These are phyloP conservation scores for Tylopilus subfusipes DNA, from an alignment of 768 basidiomycete species.

Conservation along the genomic window DNA sequence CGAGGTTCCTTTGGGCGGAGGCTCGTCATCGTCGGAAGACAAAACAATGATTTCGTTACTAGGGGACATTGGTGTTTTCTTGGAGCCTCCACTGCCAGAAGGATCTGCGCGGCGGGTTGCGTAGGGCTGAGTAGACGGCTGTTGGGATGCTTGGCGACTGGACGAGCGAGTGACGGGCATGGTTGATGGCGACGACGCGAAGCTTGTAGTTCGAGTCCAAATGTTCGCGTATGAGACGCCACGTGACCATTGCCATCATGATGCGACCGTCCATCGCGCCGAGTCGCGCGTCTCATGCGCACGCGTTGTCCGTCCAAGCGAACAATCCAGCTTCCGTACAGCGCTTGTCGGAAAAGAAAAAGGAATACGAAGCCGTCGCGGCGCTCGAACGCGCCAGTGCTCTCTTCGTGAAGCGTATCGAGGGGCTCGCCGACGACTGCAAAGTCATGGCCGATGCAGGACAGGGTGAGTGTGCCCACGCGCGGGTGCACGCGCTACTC, in stretches of 20 bases:
- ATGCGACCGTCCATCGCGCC: conserved; percentile 28
- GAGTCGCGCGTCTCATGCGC: conserved; percentile 47
- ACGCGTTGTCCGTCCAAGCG: conserved; percentile 34
- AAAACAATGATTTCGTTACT: conserved; percentile 32
- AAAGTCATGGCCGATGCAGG: conserved; percentile 78
- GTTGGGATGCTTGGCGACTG: conserved; percentile 15
- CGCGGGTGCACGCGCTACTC: no score
- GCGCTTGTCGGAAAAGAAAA: conserved; percentile 73
- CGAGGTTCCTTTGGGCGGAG: conserved; percentile 18
- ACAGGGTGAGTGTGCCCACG: conserved; percentile 41
- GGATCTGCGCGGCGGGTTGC: conserved; percentile 6
- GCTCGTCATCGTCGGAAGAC: conserved; percentile 32
- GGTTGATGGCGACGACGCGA: background rate
- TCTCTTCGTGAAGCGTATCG: conserved; percentile 63
- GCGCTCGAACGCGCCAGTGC: conserved; percentile 65
- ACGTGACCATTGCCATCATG: background rate
- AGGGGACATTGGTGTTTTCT: conserved; percentile 15
- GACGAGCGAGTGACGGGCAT: conserved; percentile 32
- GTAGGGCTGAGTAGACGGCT: conserved; percentile 1
- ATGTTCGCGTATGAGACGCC: conserved; percentile 9
- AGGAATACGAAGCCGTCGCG: conserved; percentile 71
- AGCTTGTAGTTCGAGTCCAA: background rate
- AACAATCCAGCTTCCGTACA: conserved; percentile 47
- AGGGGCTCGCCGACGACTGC: conserved; percentile 66
- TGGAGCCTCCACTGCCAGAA: conserved; percentile 5